phyloP scores from a whole-genome alignment of 139 green algal species.

The Chlorella sorokiniana region DNA sequence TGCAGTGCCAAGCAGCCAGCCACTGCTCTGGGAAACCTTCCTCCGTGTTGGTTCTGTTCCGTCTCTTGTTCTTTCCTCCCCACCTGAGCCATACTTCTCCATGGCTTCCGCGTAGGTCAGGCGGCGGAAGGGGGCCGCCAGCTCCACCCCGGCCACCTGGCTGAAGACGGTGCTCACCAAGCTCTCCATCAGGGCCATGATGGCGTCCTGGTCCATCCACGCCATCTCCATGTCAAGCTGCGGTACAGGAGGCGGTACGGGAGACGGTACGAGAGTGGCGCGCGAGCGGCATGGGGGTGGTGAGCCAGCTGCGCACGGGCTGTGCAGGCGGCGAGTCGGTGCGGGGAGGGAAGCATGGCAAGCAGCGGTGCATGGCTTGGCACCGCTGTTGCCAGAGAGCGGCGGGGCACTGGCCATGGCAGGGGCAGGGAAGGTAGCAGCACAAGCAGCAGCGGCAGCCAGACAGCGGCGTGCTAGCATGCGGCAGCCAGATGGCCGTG shows the following conservation, averaged over 20 bases:
- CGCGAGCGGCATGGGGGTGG: background rate
- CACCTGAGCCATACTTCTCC: conserved; percentile 64
- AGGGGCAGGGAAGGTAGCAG: background rate
- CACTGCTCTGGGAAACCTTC: no score
- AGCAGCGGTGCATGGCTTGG: background rate
- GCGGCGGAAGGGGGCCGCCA: conserved; percentile 75
- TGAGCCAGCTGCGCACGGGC: background rate
- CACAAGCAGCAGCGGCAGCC: background rate
- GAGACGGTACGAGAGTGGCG: no score
- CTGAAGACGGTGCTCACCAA: conserved; percentile 77
- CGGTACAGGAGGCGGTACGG: no score
- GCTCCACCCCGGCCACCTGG: conserved; percentile 57
- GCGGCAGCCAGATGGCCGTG: background rate
- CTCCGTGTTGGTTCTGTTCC: background rate
- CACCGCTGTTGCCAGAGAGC: background rate
- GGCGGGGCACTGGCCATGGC: background rate
- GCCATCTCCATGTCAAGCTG: conserved; percentile 90
- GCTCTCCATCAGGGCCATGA: conserved; percentile 88
- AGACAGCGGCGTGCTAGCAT: background rate
- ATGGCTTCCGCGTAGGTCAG: conserved; percentile 95
- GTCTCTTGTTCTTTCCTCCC: background rate
- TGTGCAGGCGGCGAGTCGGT: background rate
- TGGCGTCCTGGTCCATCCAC: conserved; percentile 85
- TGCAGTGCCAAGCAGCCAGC: no score
- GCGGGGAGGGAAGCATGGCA: background rate